Percentiles rank a stretch among this genome's conserved stretches.
Evolutionary conservation across 108 stramenopile species (phyloP).

Genomic region (Cyclostephanos tholiformis): DNA sequence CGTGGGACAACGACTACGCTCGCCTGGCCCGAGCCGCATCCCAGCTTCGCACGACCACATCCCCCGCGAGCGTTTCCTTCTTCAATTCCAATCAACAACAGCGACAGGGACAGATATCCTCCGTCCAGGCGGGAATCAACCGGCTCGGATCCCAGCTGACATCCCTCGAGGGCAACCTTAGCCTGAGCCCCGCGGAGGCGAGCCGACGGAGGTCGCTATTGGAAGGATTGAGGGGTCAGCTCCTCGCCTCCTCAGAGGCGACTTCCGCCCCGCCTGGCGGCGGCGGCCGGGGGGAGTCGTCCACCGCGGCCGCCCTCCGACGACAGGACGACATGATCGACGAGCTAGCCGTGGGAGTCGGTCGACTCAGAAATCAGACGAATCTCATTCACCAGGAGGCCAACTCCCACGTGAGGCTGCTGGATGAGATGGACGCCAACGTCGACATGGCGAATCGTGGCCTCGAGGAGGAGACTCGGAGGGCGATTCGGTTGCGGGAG

Average conservation of each 20-base stretch:
- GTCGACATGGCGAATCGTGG: conserved; percentile 83
- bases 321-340: conserved; percentile 93
- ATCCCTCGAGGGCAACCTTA: conserved; percentile 27
- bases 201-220: conserved; percentile 37
- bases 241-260: conserved; percentile 1
- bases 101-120: conserved; percentile 38
- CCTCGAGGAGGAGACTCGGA: conserved; percentile 78
- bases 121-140: conserved; percentile 45
- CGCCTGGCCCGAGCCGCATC: conserved; percentile 78
- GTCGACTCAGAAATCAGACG: conserved; percentile 83
- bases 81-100: conserved; percentile 28
- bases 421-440: conserved; percentile 89
- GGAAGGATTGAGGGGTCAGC: conserved; percentile 40
- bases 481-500: conserved; percentile 77
- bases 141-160: conserved; percentile 45
- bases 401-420: conserved; percentile 76
- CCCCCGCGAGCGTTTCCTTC: conserved; percentile 25
- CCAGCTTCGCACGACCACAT: conserved; percentile 66
- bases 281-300: conserved; percentile 19
- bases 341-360: conserved; percentile 87
- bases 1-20: conserved; percentile 90
- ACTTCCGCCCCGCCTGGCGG: background rate
- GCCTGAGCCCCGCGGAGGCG: conserved; percentile 39
- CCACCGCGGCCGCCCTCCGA: conserved; percentile 59
- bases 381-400: conserved; percentile 86